phyloP scores from a whole-genome alignment of 306 rosid genomes.

The Coriaria nepalensis region DNA sequence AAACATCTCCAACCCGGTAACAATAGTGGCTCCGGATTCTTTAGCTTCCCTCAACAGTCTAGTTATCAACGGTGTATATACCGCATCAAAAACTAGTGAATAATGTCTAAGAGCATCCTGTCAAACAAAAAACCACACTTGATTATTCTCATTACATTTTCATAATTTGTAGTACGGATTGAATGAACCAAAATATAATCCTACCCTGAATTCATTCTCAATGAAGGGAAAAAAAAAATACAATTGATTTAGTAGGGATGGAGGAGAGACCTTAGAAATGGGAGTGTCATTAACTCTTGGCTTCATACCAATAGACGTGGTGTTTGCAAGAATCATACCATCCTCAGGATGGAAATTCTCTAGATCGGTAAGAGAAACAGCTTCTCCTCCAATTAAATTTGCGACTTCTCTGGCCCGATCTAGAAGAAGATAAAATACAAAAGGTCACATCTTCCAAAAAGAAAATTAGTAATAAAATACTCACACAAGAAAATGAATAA shows the following conservation, averaged over 20 bases:
- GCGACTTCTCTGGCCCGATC: conserved; percentile 90
- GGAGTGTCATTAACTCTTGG: conserved; percentile 84
- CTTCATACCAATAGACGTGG: conserved; percentile 91
- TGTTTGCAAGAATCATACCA: conserved; percentile 88
- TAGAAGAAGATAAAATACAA: conserved; percentile 19
- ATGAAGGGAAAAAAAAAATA: no score
- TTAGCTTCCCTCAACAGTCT: conserved; percentile 84
- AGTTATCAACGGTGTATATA: conserved; percentile 76
- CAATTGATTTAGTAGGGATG: neutral
- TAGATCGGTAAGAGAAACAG: conserved; percentile 63
- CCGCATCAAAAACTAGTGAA: conserved; percentile 80
- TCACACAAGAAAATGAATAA: neutral
- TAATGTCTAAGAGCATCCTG: conserved; percentile 61
- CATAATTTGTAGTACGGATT: neutral
- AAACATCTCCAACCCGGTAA: conserved; percentile 78
- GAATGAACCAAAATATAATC: no score
- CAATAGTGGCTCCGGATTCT: conserved; percentile 64
- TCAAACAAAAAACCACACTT: conserved; percentile 24
- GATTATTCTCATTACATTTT: conserved; percentile 7
- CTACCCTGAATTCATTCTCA: no score
- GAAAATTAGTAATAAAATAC: neutral
- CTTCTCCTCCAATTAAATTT: conserved; percentile 58
- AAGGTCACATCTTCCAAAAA: conserved; percentile 6
- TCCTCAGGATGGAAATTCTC: conserved; percentile 65
- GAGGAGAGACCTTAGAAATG: conserved; percentile 52